phyloP scores from a whole-genome alignment of 2,329 filamentous ascomycete species.

The Fusarium palustre region DNA sequence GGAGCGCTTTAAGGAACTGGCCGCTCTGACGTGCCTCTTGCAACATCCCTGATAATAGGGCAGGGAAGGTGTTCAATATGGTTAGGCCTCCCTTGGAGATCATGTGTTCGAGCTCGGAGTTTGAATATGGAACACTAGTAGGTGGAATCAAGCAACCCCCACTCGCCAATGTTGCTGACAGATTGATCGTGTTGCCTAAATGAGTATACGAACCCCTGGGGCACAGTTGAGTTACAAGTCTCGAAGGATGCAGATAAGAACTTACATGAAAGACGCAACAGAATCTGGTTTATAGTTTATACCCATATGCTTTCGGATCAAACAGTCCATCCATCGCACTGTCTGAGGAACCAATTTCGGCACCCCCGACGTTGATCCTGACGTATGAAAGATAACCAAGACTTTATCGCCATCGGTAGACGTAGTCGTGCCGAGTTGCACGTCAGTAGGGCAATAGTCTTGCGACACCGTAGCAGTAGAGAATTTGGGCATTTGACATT shows the following conservation, averaged over 20 bases:
- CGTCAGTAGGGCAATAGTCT: fast-evolving
- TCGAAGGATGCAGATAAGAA: fast-evolving
- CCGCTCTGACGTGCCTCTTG: neutral
- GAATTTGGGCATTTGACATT: neutral
- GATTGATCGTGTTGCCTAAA: conserved; percentile 12
- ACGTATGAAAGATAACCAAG: conserved; percentile 5
- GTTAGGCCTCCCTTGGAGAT: conserved; percentile 10
- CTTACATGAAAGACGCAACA: neutral
- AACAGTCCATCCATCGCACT: conserved; percentile 13
- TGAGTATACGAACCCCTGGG: conserved; percentile 13
- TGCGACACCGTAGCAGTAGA: fast-evolving
- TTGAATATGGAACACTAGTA: neutral
- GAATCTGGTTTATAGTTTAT: neutral
- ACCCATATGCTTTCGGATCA: conserved; percentile 6
- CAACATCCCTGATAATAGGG: neutral
- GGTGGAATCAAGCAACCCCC: conserved; percentile 1
- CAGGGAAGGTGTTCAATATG: neutral
- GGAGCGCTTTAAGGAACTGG: neutral
- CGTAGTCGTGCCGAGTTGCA: neutral
- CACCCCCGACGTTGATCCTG: conserved; percentile 12
- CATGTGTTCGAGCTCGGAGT: conserved; percentile 7
- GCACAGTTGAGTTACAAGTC: neutral
- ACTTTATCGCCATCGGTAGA: neutral
- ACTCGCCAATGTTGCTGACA: neutral
- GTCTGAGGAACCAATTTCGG: conserved; percentile 9